Percentiles rank a stretch among this genome's conserved stretches.
phyloP scores from a whole-genome alignment of 1,139 yeast species.

The Candida tetrigidarum region DNA sequence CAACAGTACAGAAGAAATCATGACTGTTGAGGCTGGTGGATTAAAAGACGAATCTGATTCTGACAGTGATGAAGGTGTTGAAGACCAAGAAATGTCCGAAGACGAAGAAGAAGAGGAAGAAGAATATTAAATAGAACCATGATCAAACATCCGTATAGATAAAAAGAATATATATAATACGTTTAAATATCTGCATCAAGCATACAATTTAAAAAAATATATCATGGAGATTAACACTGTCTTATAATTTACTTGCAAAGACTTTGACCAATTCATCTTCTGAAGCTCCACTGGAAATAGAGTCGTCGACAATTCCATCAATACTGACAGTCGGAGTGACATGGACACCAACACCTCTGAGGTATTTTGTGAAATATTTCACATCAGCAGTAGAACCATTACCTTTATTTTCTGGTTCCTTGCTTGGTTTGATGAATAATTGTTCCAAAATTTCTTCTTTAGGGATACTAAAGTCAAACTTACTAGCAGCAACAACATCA shows the following conservation, averaged over 20 bases:
- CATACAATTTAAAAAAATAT: not conserved
- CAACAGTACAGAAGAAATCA: constrained; percentile 51
- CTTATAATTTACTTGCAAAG: constrained; percentile 24
- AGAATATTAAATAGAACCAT: not conserved
- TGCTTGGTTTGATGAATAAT: constrained; percentile 30
- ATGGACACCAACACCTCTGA: constrained; percentile 80
- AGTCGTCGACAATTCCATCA: constrained; percentile 59
- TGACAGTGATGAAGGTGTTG: constrained; percentile 48
- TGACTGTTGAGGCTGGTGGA: constrained; percentile 62
- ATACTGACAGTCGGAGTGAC: constrained; percentile 83
- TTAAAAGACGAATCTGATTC: constrained; percentile 64
- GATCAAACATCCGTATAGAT: no score
- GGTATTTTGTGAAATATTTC: constrained; percentile 73
- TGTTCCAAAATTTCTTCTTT: constrained; percentile 39
- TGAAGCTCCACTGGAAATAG: constrained; percentile 43
- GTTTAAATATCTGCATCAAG: no score
- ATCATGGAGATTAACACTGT: not conserved
- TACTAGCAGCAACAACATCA: constrained; percentile 46
- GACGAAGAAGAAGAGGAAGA: constrained; percentile 9
- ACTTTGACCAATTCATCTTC: constrained; percentile 35
- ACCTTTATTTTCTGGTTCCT: constrained; percentile 54
- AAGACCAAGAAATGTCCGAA: constrained; percentile 12
- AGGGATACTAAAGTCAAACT: constrained; percentile 39
- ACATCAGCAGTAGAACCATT: constrained; percentile 62
- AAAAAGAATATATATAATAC: not conserved